Evolutionary conservation across 352 stramenopile species (phyloP).

Genomic region (Poterioochromonas sp.): DNA sequence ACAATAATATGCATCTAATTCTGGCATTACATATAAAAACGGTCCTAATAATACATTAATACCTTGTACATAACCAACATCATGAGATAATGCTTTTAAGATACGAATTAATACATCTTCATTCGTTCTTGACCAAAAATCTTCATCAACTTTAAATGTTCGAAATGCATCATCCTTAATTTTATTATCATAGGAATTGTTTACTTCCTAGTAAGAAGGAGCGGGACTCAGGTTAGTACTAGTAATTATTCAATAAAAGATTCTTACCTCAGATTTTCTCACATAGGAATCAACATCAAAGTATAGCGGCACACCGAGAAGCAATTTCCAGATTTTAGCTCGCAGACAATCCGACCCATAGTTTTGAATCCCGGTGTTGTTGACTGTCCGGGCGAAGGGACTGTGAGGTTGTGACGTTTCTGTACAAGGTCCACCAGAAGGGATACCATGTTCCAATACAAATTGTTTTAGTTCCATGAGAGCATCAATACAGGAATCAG

Average conservation of each 20-base stretch:
- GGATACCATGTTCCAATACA: neutral
- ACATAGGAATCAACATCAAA: neutral
- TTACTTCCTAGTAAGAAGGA: no score
- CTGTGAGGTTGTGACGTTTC: neutral
- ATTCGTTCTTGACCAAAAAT: neutral
- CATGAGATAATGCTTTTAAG: neutral
- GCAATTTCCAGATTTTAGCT: conserved; percentile 2
- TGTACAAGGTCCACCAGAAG: neutral
- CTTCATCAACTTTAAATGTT: conserved; percentile 12
- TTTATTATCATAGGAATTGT: conserved; percentile 12
- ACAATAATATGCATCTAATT: conserved; percentile 18
- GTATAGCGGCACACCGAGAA: neutral
- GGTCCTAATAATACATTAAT: conserved; percentile 26
- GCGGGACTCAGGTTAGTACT: no score
- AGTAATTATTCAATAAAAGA: no score
- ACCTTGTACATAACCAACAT: conserved; percentile 27
- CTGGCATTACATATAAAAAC: conserved; percentile 29
- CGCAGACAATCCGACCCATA: neutral
- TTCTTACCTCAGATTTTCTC: neutral
- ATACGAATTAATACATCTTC: neutral
- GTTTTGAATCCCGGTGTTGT: neutral
- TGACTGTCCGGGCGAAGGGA: neutral
- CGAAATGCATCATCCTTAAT: conserved; percentile 17
- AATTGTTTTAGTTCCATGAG: neutral
- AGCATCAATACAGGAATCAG: neutral